These are phyloP conservation scores for Metschnikowia continentalis DNA, from an alignment of 805 yeast species.

Conservation along the genomic window DNA sequence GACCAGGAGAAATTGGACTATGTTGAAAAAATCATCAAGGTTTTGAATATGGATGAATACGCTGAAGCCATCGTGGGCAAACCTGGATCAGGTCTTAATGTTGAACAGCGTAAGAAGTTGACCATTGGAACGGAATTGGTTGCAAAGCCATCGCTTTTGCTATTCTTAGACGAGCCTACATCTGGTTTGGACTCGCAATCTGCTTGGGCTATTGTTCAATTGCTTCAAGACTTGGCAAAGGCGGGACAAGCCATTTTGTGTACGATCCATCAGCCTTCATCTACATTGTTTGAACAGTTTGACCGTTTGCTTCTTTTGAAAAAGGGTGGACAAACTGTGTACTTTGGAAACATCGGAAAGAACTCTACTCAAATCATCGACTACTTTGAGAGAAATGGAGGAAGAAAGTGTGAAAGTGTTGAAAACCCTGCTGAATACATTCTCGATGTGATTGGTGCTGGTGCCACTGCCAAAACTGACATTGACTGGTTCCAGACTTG, in stretches of 20 bases:
- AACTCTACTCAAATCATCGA: slow-evolving; percentile 9
- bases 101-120: slow-evolving; percentile 51
- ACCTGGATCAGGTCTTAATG: slow-evolving; percentile 48
- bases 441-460: slow-evolving; percentile 18
- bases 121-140: slow-evolving; percentile 55
- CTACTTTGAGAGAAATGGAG: slow-evolving; percentile 15
- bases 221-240: slow-evolving; percentile 45
- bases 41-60: slow-evolving; percentile 49
- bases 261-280: slow-evolving; percentile 53
- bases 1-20: slow-evolving; percentile 44
- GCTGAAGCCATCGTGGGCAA: slow-evolving; percentile 51
- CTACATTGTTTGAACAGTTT: slow-evolving; percentile 41
- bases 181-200: slow-evolving; percentile 41
- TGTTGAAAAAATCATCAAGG: slow-evolving; percentile 47
- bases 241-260: slow-evolving; percentile 58
- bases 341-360: slow-evolving; percentile 17
- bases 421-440: slow-evolving; percentile 19
- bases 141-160: slow-evolving; percentile 49
- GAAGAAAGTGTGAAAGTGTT: slow-evolving; percentile 8
- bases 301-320: slow-evolving; percentile 60
- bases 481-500: slow-evolving; percentile 16
- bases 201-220: slow-evolving; percentile 55
- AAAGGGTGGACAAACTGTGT: slow-evolving; percentile 19
- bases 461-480: slow-evolving; percentile 14
- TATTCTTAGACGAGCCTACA: slow-evolving; percentile 46